These are phyloP conservation scores for Monosporascus ibericus DNA, from an alignment of 2,329 filamentous ascomycete genomes.

Conservation along the genomic window DNA sequence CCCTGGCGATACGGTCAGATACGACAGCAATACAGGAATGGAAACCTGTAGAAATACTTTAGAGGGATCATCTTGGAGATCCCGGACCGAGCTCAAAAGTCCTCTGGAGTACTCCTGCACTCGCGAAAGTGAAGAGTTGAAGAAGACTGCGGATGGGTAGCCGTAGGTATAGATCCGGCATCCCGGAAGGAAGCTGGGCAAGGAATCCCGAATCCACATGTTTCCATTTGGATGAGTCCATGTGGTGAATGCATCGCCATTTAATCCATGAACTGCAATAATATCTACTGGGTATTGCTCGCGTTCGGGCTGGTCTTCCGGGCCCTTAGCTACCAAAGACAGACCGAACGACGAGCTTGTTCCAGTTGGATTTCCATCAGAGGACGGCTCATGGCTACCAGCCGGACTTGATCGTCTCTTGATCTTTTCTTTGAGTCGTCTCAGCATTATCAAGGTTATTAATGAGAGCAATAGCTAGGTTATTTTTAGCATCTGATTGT, in stretches of 20 bases:
- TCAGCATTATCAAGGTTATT: neutral
- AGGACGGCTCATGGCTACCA: neutral
- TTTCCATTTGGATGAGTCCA: slow-evolving; percentile 12
- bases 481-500: neutral
- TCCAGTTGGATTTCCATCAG: neutral
- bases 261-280: slow-evolving; percentile 18
- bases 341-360: neutral
- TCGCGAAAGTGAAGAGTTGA: slow-evolving; percentile 4
- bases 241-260: slow-evolving; percentile 12
- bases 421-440: neutral
- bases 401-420: neutral
- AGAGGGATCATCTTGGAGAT: slow-evolving; percentile 5
- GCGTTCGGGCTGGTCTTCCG: neutral
- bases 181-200: slow-evolving; percentile 14
- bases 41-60: slow-evolving; percentile 1
- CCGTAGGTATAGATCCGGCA: slow-evolving; percentile 18
- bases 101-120: slow-evolving; percentile 11
- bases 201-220: slow-evolving; percentile 15
- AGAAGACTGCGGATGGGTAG: slow-evolving; percentile 13
- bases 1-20: slow-evolving; percentile 3
- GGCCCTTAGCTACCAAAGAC: neutral
- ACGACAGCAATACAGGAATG: slow-evolving; percentile 1
- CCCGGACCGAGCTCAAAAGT: slow-evolving; percentile 8
- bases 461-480: neutral
- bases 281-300: slow-evolving; percentile 10